These are phyloP conservation scores for Ramaria sp. DNA, from an alignment of 768 basidiomycete species.

Conservation along the genomic window DNA sequence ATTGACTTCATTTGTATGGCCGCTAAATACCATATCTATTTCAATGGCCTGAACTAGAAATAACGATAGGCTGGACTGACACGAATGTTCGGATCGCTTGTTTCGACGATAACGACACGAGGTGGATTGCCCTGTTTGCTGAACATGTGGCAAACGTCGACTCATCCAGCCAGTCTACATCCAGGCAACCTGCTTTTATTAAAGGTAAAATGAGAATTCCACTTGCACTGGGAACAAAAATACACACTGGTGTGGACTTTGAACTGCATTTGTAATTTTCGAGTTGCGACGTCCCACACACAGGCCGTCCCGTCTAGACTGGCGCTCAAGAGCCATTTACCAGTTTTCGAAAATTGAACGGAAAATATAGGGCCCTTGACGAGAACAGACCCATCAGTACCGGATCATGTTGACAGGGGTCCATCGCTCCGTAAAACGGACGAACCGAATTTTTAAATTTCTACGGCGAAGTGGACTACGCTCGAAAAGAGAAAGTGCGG, in stretches of 20 bases:
- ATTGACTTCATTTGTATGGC: slow-evolving; percentile 70
- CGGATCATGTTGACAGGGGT: neutral
- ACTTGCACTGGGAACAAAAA: neutral
- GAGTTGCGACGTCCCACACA: slow-evolving; percentile 65
- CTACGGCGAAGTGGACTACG: neutral
- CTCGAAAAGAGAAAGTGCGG: neutral
- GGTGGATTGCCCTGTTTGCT: slow-evolving; percentile 52
- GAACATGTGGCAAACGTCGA: slow-evolving; percentile 64
- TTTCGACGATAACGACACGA: slow-evolving; percentile 43
- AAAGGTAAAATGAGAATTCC: neutral
- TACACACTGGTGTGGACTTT: slow-evolving; percentile 51
- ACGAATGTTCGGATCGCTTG: slow-evolving; percentile 51
- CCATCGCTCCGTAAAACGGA: neutral
- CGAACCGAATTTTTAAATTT: neutral
- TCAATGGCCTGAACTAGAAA: neutral
- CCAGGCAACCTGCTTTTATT: slow-evolving; percentile 48
- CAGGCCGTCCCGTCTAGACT: slow-evolving; percentile 71
- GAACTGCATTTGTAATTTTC: slow-evolving; percentile 52
- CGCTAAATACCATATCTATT: slow-evolving; percentile 30
- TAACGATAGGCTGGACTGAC: slow-evolving; percentile 29
- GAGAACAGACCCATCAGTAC: slow-evolving; percentile 1
- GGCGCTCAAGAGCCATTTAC: slow-evolving; percentile 63
- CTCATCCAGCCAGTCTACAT: slow-evolving; percentile 71
- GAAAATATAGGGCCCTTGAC: slow-evolving; percentile 75
- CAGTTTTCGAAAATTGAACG: slow-evolving; percentile 62